Evolutionary conservation across 352 stramenopile species (phyloP).

Genomic region (Phytophthora ohioensis): DNA sequence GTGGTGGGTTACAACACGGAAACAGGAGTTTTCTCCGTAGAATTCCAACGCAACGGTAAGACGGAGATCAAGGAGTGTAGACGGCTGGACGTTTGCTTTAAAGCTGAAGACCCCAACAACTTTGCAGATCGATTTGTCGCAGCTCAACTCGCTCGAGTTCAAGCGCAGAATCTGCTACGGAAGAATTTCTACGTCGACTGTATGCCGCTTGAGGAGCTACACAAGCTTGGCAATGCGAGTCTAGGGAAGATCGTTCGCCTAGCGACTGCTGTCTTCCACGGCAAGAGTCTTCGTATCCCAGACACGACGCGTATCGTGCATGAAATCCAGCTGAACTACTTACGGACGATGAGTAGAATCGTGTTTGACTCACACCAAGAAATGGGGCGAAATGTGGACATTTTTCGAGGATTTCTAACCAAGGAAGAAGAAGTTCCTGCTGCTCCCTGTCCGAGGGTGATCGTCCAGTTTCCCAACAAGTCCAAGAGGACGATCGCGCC

Average conservation of each 20-base stretch:
- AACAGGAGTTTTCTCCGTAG: conserved; percentile 60
- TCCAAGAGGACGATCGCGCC: conserved; percentile 44
- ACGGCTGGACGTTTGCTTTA: conserved; percentile 84
- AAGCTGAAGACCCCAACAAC: conserved; percentile 77
- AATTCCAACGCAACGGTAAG: conserved; percentile 75
- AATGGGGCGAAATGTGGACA: conserved; percentile 55
- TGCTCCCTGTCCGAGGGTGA: conserved; percentile 51
- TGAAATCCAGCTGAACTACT: conserved; percentile 92
- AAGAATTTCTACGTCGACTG: conserved; percentile 90
- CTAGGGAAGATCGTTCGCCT: conserved; percentile 80
- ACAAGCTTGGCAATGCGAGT: conserved; percentile 84
- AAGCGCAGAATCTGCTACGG: conserved; percentile 72
- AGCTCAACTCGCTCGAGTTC: conserved; percentile 62
- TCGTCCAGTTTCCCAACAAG: conserved; percentile 30
- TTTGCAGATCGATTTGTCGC: conserved; percentile 81
- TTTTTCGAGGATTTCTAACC: conserved; percentile 66
- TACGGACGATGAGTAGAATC: conserved; percentile 93
- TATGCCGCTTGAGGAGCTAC: conserved; percentile 84
- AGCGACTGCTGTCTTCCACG: conserved; percentile 71
- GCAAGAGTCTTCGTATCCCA: conserved; percentile 70
- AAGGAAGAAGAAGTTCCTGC: conserved; percentile 53
- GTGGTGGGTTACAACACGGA: conserved; percentile 62
- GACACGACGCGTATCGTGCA: conserved; percentile 83
- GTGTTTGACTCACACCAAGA: conserved; percentile 87
- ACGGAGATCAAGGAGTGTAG: conserved; percentile 58